Conservation (phyloP, 768 basidiomycete genomes). For the Tulasnella sp. region DNA sequence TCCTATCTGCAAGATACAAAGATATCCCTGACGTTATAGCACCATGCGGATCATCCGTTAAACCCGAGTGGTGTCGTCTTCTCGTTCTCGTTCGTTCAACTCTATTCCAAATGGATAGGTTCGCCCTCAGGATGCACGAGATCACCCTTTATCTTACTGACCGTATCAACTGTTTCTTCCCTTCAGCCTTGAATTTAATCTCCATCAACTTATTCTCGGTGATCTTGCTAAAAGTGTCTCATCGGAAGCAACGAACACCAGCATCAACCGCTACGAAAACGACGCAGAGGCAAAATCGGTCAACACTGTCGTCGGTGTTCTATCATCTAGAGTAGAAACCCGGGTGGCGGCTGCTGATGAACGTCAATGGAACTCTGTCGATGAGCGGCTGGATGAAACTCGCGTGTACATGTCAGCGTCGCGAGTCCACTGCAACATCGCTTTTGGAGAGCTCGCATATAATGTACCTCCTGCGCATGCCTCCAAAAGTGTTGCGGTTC, state of each 20-base stretch:
- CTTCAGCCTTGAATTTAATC: conserved; percentile 62
- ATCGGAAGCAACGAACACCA: conserved; percentile 33
- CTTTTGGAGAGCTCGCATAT: conserved; percentile 67
- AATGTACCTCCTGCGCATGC: conserved; percentile 50
- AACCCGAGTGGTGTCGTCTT: no score
- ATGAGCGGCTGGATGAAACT: no score
- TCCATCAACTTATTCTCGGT: conserved; percentile 62
- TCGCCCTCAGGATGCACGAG: no score
- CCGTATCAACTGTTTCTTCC: background rate
- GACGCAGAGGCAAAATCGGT: conserved; percentile 29
- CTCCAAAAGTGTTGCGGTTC: conserved; percentile 43
- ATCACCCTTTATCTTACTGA: no score
- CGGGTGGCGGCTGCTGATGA: conserved; percentile 20
- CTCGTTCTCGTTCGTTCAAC: no score
- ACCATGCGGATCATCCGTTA: no score
- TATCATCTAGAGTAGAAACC: conserved; percentile 52
- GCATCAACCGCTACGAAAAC: conserved; percentile 29
- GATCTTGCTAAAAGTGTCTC: conserved; percentile 57
- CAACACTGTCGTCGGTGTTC: conserved; percentile 38
- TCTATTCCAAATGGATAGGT: no score
- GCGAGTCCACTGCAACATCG: conserved; percentile 67
- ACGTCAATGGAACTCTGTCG: no score
- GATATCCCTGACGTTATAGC: no score
- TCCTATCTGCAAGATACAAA: no score
- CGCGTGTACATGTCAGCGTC: conserved; percentile 41